Evolutionary conservation across 345 rosid genomes (phyloP).

Genomic region (Gossypium ekmanianum): DNA sequence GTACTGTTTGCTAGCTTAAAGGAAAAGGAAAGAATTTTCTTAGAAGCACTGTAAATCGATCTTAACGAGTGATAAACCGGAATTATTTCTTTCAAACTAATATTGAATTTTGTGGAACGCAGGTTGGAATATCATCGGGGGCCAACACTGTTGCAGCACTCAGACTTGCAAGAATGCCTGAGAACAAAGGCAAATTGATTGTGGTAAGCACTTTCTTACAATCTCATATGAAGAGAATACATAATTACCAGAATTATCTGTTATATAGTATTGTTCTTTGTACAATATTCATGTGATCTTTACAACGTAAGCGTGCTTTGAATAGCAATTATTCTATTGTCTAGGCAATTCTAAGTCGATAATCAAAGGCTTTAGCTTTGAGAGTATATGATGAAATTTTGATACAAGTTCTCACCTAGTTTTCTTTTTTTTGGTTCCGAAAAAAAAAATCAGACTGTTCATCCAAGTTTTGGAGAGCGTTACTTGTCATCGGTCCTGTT

Average conservation of each 20-base stretch:
- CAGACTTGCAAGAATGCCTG: slow-evolving; percentile 75
- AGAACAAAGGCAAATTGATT: slow-evolving; percentile 91
- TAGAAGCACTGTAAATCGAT: neutral
- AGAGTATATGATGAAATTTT: neutral
- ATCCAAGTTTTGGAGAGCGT: slow-evolving; percentile 95
- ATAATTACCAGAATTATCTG: neutral
- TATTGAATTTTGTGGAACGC: neutral
- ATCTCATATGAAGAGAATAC: neutral
- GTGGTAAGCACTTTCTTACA: slow-evolving; percentile 52
- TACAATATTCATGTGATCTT: neutral
- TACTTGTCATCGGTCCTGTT: slow-evolving; percentile 80
- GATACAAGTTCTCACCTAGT: neutral
- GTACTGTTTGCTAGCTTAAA: neutral
- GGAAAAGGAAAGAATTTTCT: neutral
- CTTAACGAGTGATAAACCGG: neutral
- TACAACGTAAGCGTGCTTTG: neutral
- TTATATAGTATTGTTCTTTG: too few species aligned
- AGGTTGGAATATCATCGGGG: slow-evolving; percentile 98
- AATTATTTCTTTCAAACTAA: neutral
- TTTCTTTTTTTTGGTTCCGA: neutral
- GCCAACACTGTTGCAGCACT: slow-evolving; percentile 94
- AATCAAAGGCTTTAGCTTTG: neutral
- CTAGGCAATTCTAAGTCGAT: neutral
- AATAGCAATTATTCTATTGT: neutral
- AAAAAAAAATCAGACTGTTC: slow-evolving; percentile 52